A percentile compares a stretch with the other conserved stretches of the same genome.
phyloP scores from a whole-genome alignment of 495 filamentous ascomycete species.

The Hyaloscypha bicolor region DNA sequence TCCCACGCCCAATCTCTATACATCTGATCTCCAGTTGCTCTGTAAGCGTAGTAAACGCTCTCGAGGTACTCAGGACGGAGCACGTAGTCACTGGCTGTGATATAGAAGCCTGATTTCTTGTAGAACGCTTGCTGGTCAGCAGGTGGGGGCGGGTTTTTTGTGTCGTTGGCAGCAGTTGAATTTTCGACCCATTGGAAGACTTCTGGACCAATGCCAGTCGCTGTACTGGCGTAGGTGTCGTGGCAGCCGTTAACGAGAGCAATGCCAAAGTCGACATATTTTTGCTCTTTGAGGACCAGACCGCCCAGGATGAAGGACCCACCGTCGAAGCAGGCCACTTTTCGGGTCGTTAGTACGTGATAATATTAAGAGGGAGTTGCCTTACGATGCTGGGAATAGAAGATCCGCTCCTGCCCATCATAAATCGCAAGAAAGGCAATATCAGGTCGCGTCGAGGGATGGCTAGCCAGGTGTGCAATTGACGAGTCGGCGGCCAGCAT shows the following conservation, averaged over 20 bases:
- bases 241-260: constrained; percentile 73
- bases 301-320: constrained; percentile 91
- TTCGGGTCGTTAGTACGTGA: neutral
- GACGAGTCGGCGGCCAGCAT: constrained; percentile 75
- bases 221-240: constrained; percentile 68
- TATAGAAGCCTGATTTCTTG: constrained; percentile 70
- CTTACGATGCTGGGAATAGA: constrained; percentile 60
- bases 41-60: constrained; percentile 86
- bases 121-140: constrained; percentile 59
- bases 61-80: constrained; percentile 87
- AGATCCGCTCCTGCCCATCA: constrained; percentile 48
- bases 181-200: constrained; percentile 64
- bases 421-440: constrained; percentile 76
- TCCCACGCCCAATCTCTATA: constrained; percentile 89
- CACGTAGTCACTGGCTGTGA: constrained; percentile 61
- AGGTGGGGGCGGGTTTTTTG: constrained; percentile 45
- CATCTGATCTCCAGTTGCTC: constrained; percentile 69
- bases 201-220: constrained; percentile 80
- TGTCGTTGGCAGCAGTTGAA: constrained; percentile 32
- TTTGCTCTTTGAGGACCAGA: constrained; percentile 59
- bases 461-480: constrained; percentile 70
- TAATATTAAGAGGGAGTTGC: neutral
- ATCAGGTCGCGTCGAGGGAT: constrained; percentile 69
- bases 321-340: constrained; percentile 78
- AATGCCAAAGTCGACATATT: constrained; percentile 76